These are phyloP conservation scores for Candida quercuum DNA, from an alignment of 805 yeast genomes.

Conservation along the genomic window DNA sequence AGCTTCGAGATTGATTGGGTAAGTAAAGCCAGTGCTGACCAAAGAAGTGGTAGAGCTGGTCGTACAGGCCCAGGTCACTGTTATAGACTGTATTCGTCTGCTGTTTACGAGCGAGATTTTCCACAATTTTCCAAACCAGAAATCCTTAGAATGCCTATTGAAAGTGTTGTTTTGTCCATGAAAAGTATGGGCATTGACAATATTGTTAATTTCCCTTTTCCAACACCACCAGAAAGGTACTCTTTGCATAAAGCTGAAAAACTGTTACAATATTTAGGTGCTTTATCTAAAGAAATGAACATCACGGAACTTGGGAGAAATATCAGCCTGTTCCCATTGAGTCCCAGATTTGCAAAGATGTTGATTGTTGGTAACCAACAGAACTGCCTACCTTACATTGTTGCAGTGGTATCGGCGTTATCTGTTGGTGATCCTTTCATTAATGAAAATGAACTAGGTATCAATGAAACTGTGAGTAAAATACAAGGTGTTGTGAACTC, in stretches of 20 bases:
- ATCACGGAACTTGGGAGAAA: slow-evolving; percentile 77
- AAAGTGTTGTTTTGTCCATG: slow-evolving; percentile 93
- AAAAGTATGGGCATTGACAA: slow-evolving; percentile 95
- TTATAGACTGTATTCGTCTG: slow-evolving; percentile 87
- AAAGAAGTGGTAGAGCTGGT: slow-evolving; percentile 96
- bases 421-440: slow-evolving; percentile 93
- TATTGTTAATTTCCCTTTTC: slow-evolving; percentile 89
- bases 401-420: slow-evolving; percentile 86
- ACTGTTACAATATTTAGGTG: slow-evolving; percentile 70
- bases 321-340: slow-evolving; percentile 88
- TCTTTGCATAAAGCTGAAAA: slow-evolving; percentile 62
- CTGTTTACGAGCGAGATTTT: slow-evolving; percentile 85
- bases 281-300: slow-evolving; percentile 46
- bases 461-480: slow-evolving; percentile 25
- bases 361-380: slow-evolving; percentile 82
- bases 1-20: slow-evolving; percentile 89
- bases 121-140: slow-evolving; percentile 83
- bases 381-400: slow-evolving; percentile 79
- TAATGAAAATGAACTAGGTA: slow-evolving; percentile 68
- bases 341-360: slow-evolving; percentile 92
- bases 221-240: slow-evolving; percentile 77
- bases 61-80: slow-evolving; percentile 99
- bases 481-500: slow-evolving; percentile 22
- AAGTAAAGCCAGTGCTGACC: slow-evolving; percentile 93
- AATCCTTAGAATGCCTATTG: slow-evolving; percentile 91